Evolutionary conservation across 2,329 filamentous ascomycete species (phyloP).

Genomic region (Dichotomopilus funicola): DNA sequence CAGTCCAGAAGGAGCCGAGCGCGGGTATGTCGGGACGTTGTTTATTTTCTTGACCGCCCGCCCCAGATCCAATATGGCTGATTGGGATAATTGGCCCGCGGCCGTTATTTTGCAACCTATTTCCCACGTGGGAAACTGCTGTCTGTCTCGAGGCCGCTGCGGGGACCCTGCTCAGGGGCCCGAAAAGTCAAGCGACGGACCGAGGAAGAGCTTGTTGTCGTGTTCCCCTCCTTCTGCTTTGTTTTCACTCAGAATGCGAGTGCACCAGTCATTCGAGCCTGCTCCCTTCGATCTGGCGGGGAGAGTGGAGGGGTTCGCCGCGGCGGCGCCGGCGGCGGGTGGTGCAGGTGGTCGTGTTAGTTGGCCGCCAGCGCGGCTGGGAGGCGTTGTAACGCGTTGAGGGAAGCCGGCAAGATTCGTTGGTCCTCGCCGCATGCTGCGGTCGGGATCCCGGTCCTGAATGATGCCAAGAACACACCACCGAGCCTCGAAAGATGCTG

Average conservation of each 20-base stretch:
- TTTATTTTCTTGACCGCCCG: constrained; percentile 21
- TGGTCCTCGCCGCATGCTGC: constrained; percentile 15
- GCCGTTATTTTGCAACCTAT: constrained; percentile 13
- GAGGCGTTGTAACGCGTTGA: constrained; percentile 16
- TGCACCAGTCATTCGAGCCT: constrained; percentile 15
- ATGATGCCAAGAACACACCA: constrained; percentile 1
- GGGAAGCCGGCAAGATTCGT: constrained; percentile 10
- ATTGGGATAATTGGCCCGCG: constrained; percentile 15
- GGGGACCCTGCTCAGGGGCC: neutral
- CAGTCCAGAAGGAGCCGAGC: neutral
- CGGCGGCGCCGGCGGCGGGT: constrained; percentile 1
- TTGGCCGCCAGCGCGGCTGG: constrained; percentile 13
- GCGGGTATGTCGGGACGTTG: constrained; percentile 1
- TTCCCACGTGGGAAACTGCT: constrained; percentile 7
- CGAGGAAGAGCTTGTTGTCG: neutral
- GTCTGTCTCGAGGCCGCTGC: neutral
- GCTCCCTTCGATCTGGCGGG: neutral
- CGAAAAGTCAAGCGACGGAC: constrained; percentile 5
- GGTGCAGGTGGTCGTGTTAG: constrained; percentile 14
- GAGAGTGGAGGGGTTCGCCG: neutral
- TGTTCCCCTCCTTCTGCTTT: constrained; percentile 1
- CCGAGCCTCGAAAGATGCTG: neutral
- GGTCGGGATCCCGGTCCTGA: constrained; percentile 2
- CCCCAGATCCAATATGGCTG: constrained; percentile 9
- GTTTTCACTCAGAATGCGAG: constrained; percentile 14